Percentiles rank a stretch among this genome's conserved stretches.
phyloP scores from a whole-genome alignment of 208 protist genomes.

The Crithidia expoeki region DNA sequence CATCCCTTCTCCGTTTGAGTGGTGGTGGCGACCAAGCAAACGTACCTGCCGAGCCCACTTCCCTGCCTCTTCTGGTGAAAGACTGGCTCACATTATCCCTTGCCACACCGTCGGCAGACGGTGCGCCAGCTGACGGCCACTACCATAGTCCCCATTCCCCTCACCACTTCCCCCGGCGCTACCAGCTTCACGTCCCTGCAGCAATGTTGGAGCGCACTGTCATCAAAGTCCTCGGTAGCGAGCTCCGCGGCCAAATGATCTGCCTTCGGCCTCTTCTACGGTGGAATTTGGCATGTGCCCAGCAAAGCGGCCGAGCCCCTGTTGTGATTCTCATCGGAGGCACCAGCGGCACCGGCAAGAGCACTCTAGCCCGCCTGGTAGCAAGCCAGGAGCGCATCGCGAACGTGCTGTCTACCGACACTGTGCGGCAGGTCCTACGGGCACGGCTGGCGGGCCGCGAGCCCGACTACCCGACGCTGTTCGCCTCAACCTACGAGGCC shows the following conservation, averaged over 20 bases:
- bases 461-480: slow-evolving; percentile 47
- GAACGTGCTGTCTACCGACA: slow-evolving; percentile 92
- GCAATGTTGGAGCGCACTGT: slow-evolving; percentile 13
- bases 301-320: slow-evolving; percentile 58
- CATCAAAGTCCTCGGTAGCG: slow-evolving; percentile 23
- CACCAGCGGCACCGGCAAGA: slow-evolving; percentile 93
- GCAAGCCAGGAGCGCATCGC: slow-evolving; percentile 80
- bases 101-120: background rate
- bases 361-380: slow-evolving; percentile 83
- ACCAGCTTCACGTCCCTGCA: slow-evolving; percentile 12
- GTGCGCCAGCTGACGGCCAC: background rate
- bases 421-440: slow-evolving; percentile 87
- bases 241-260: slow-evolving; percentile 55
- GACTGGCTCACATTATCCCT: slow-evolving; percentile 23
- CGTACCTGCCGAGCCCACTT: background rate
- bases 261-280: slow-evolving; percentile 44
- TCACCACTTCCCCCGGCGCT: background rate
- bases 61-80: slow-evolving; percentile 9
- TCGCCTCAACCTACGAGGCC: slow-evolving; percentile 72
- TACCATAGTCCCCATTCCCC: background rate
- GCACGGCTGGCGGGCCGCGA: slow-evolving; percentile 30
- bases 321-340: slow-evolving; percentile 91
- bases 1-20: background rate
- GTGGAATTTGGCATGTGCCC: slow-evolving; percentile 38
- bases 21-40: background rate